Conservation (phyloP, 768 basidiomycete genomes). For the Chlorophyllum brunneum region DNA sequence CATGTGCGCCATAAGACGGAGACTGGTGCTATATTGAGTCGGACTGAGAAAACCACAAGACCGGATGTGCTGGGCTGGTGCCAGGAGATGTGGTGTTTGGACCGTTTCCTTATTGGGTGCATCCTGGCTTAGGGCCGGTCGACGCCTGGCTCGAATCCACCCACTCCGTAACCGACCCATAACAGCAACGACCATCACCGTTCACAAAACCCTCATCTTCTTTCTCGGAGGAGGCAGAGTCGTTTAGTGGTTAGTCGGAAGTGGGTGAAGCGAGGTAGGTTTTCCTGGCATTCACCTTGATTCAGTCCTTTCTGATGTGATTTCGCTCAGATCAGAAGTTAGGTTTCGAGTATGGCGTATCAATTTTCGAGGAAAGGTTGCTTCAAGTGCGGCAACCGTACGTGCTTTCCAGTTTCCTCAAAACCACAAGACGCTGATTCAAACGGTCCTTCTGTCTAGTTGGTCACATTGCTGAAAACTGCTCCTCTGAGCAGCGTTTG, state of each 20-base stretch:
- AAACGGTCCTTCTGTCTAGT: conserved; percentile 41
- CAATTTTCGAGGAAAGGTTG: conserved; percentile 86
- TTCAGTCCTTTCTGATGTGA: neutral
- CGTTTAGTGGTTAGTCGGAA: conserved; percentile 62
- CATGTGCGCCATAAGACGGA: neutral
- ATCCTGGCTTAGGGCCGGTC: conserved; percentile 12
- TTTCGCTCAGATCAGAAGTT: conserved; percentile 21
- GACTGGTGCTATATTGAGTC: neutral
- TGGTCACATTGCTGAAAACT: conserved; percentile 92
- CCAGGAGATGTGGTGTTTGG: neutral
- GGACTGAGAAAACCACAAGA: neutral
- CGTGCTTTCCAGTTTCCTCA: conserved; percentile 28
- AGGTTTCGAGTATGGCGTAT: conserved; percentile 61
- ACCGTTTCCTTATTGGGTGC: conserved; percentile 6
- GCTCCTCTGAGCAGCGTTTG: conserved; percentile 81
- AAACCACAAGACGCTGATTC: conserved; percentile 13
- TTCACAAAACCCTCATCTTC: conserved; percentile 47
- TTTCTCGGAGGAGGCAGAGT: conserved; percentile 64
- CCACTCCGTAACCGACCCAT: conserved; percentile 11
- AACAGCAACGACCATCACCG: conserved; percentile 31
- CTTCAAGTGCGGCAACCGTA: conserved; percentile 92
- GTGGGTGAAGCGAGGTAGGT: conserved; percentile 70
- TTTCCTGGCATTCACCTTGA: neutral
- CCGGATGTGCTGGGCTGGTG: neutral
- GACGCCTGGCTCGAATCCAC: conserved; percentile 3